Evolutionary conservation across 257 asterid species (phyloP), one percentile per base, ranked within the genome.

Genomic region (Nicotiana sylvestris): DNA sequence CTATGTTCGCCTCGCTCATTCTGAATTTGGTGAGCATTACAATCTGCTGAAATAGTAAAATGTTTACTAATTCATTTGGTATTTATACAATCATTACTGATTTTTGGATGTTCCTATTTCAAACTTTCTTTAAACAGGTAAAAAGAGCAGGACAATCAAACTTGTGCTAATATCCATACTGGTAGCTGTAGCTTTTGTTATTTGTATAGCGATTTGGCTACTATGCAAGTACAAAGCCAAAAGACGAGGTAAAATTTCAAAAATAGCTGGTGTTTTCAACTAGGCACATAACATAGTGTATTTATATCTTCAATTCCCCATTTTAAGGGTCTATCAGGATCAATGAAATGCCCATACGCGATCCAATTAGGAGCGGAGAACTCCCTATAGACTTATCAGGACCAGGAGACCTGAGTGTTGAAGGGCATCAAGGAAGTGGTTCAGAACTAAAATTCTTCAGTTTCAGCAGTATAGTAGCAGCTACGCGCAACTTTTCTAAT

Each of bases 401-500:
- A 60, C 82, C 86, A 3, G 83, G 86, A 43, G 93, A 90, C 49
- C 37, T 85, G 51, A 81, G 76, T 8, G 84, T 43, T 21, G 96
- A 91, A 83, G 89, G 87, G 83, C 93, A 86, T 68, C 90, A 85
- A 84, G 86, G 91, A 62, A 86, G 83, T 64, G 92, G 94, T 62
- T 69, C 89, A 21, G 98, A 91, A 66, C 83, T 92, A 21, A 69
- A 90, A 12, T 82, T 90, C 87, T 89, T 83, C 90, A 90, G 82
- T 81, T 92, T 93, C 87, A 83, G 78, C 82, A 55, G 80, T 79
- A 83, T 95, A 43, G 92, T 88, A 58, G 86, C 86, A n/a, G 97
- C 98, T n/a, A 92, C 99, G 1, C 67, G 86, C 81, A 88, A 92
- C 78, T 95, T 95, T 81, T 88, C 97, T 2, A 12, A 83, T 33